Base-by-base conservation (phyloP, 2,329 filamentous ascomycete species). In the Epichloe uncinata region DNA sequence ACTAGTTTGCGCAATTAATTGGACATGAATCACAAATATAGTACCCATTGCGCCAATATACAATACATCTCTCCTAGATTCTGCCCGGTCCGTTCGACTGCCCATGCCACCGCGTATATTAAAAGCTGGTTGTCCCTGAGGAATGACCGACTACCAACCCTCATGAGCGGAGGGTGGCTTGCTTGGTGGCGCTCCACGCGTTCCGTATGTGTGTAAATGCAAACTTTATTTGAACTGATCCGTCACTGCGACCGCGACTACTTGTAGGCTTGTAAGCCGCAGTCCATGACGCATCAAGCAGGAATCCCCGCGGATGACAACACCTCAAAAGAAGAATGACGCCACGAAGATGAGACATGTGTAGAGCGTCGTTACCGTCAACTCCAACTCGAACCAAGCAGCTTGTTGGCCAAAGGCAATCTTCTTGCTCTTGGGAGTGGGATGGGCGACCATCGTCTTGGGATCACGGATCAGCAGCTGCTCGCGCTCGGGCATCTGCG, bases 381-480 rank as follows among this genome's bases (percentile, higher is more conserved):
- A 72, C 63, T 78, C 73, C 42, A 77, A 54, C 63, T 79, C 77
- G 58, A 77, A 78, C 69, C 72, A 77, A 16, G 73, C 72, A 7
- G 73, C 73, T 61, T 75, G 72, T 34, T 69, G 71, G 45, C 71
- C 71, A 56, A 76, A 77, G 1, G 73, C 72, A 58, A 74, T 73
- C 64, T 75, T 76, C 67, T 77, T 77, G 65, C 70, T 74, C 55
- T 65, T 55, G 4, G 64, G 63, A 0, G 72, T 72, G 4, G 75
- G 75, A 54, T 75, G 69, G 3, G 73, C 74, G n/a, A 78, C 69
- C 16, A 70, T 68, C 5, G 74, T 77, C 63, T 76, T 74, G 34
- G 69, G 62, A 56, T 82, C 78, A 9, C 78, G 69, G 4, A 69
- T 64, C 42, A 83, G 65, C 13, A 83, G 63, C 5, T 78, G 70